These are phyloP conservation scores for Leonotis leonurus DNA, from an alignment of 257 asterid species.

Conservation along the genomic window DNA sequence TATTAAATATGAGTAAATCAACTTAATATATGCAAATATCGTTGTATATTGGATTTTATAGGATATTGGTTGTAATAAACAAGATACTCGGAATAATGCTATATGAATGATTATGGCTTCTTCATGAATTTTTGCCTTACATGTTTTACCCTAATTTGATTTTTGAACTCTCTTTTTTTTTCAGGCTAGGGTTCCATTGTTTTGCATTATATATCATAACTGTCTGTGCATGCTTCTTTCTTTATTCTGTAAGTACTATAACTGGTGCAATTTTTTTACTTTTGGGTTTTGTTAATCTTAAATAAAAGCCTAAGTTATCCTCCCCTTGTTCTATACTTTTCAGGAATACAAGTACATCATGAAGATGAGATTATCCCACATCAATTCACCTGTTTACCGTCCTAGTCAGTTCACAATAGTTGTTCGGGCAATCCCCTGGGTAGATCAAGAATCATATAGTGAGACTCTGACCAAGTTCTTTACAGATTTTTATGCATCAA, in stretches of 20 bases:
- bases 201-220: constrained; percentile 68
- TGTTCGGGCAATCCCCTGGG: constrained; percentile 95
- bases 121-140: too few species aligned
- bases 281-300: too few species aligned
- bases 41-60: too few species aligned
- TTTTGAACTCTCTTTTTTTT: constrained; percentile 18
- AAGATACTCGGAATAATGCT: too few species aligned
- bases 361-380: constrained; percentile 61
- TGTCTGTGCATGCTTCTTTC: constrained; percentile 66
- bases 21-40: too few species aligned
- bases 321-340: too few species aligned
- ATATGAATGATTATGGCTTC: too few species aligned
- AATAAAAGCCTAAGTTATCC: too few species aligned
- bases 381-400: constrained; percentile 48
- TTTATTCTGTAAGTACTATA: constrained; percentile 62
- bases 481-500: constrained; percentile 67
- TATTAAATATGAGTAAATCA: too few species aligned
- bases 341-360: constrained; percentile 85
- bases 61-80: too few species aligned
- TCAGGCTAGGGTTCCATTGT: constrained; percentile 97
- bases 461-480: constrained; percentile 62
- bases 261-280: constrained; percentile 3
- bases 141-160: too few species aligned
- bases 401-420: constrained; percentile 83
- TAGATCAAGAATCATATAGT: constrained; percentile 54